Base-by-base conservation (phyloP, 257 asterid genomes). In the Nyctanthes arbortristis region DNA sequence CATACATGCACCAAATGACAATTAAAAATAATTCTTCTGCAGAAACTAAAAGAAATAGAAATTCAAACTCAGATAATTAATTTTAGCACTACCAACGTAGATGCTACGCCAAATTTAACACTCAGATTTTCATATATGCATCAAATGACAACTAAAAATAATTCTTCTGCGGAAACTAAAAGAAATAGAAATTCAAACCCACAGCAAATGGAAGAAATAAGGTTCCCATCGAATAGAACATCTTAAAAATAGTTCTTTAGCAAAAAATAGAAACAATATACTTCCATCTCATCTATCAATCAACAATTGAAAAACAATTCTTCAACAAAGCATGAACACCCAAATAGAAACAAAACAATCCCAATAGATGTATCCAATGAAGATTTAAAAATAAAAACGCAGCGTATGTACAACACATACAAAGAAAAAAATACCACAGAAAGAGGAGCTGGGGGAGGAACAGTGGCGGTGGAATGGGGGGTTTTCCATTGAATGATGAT, bases 381-480 rank as follows among this genome's bases (percentile, higher is more conserved):
- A n/a, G 14, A 1, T 39, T 39, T 36, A 20, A 25, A 57, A 28
- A 13, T 22, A 20, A 22, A 18, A 18, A 4, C 65, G 59, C 5
- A 35, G 30, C 65, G 59, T 4, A 61, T 2, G 47, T 18, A 55
- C 20, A 29, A 36, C 0, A 30, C 36, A 22, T 8, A 66, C 4
- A 7, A 11, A 11, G n/a, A 61, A 34, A 67, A 10, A 6, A 2
- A 3, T 71, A 83, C 95, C 76, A 4, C 75, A 3, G 86, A 73
- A 4, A 78, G 85, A 33, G 91, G 87, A 62, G 80, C 73, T 18
- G 79, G 25, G 27, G 71, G 67, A 28, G 81, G 65, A 65, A 61
- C 34, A 7, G 88, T 25, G 39, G 79, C 61, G 20, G 81, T 75
- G 4, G 87, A 74, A 67, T 85, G 86, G 86, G 62, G 86, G 25